Base-by-base conservation (phyloP, 768 basidiomycete species). In the Rhodotorula kratochvilovae region DNA sequence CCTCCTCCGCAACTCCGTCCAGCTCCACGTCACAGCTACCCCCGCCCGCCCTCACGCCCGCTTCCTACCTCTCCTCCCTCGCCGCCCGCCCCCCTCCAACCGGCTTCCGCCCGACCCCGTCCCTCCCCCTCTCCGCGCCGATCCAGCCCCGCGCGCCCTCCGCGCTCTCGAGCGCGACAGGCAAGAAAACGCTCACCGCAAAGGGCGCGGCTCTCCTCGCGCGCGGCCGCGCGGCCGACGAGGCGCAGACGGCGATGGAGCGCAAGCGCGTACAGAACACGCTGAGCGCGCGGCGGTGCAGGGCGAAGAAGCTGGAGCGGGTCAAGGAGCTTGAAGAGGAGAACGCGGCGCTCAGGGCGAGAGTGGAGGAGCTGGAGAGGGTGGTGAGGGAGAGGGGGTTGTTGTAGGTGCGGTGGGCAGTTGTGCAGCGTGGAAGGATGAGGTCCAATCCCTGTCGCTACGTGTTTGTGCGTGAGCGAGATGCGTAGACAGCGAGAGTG, bases 231-330 rank as follows among this genome's bases (percentile, higher is more conserved):
- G 66, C 69, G 2, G 50, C 60, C 33, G 73, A 74, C 43, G 55
- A 71, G 10, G 48, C 51, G n/a, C n/a, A n/a, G 10, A 66, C 89
- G 77, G 87, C 87, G 75, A 88, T 89, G 70, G 88, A 86, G 73
- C 85, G 85, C 55, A 92, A 91, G 82, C 86, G 91, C 42, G 84
- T 87, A 25, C 88, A 89, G 81, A 93, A 93, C 73, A 92, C 91
- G 5, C 80, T 91, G 12, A 89, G 90, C 0, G 91, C 91, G 11
- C 86, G 91, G 7, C 86, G 88, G 45, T 89, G 59, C 42, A 43
- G 59, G 8, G 59, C 59, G 43, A 29, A 39, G 29, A 60, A 60
- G 59, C 59, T 46, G 59, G 59, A 43, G 19, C 8, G 59, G 21
- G 19, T 60, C 29, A 29, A 46, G 31, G 59, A 60, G 42, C 45